Base-by-base conservation (phyloP, 352 stramenopile species). In the Globisporangium orthogonon region DNA sequence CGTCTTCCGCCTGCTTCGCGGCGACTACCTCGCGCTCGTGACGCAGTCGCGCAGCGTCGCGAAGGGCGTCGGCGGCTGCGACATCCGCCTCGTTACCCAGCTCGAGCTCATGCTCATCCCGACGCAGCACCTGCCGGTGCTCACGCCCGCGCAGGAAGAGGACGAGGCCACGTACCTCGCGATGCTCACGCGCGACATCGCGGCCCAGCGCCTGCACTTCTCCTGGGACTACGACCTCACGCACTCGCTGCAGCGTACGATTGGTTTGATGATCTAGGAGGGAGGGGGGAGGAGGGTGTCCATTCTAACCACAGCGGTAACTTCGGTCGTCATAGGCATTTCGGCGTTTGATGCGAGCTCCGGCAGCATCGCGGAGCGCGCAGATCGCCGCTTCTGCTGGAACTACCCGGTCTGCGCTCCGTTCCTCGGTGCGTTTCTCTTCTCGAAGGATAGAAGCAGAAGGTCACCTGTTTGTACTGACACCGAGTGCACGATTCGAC, bases 371-470 rank as follows among this genome's bases (percentile, higher is more conserved):
- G 67, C 74, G 7, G 69, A 89, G 61, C 76, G 81, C n/a, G 87
- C 88, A 0, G 94, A 98, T 64, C 69, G 74, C 30, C 78, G 92
- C 10, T 98, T 98, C 69, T 96, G 94, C 69, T 98, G 91, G 91
- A 98, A 98, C 71, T 86, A 97, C 62, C 58, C 73, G 13, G 60
- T 79, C 23, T 90, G 74, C 56, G 64, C 63, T 2, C 45, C 70
- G 10, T 83, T 93, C 17, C 58, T 91, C 23, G 75, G 77, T 89
- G 66, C 23, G 62, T 52, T 11, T 10, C 4, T 4, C 3, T 15
- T 39, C 11, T 39, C 2, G 39, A n/a, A 9, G 4, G 33, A 9
- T 37, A 37, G 33, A 9, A 2, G 33, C 4, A 37, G 33, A 37
- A 9, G 2, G 33, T 9, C 33, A 37, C 23, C 23, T 23, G 23